Evolutionary conservation across 768 basidiomycete species (phyloP).

Genomic region (Suillus brevipes): DNA sequence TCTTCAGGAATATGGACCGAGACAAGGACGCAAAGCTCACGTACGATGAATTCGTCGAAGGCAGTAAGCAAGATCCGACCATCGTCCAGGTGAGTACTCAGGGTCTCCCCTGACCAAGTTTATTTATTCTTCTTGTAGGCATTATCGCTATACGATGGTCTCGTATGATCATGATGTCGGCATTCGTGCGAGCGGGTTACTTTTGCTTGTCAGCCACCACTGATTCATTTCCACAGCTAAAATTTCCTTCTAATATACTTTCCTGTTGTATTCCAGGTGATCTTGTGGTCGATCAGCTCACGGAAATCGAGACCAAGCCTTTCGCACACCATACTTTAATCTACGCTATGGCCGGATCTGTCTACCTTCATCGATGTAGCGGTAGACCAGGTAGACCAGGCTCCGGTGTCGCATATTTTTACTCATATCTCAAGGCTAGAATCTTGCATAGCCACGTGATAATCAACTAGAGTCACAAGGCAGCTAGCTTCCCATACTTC

Average conservation of each 20-base stretch:
- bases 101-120: constrained; percentile 13
- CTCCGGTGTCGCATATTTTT: constrained; percentile 23
- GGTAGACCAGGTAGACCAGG: constrained; percentile 16
- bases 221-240: constrained; percentile 20
- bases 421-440: constrained; percentile 12
- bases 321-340: constrained; percentile 11
- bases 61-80: constrained; percentile 97
- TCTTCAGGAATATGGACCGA: constrained; percentile 96
- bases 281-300: constrained; percentile 1
- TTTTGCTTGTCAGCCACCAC: not conserved
- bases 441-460: constrained; percentile 12
- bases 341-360: constrained; percentile 21
- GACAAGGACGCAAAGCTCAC: constrained; percentile 93
- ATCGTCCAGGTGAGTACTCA: constrained; percentile 81
- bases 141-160: constrained; percentile 90
- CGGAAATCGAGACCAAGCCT: constrained; percentile 8
- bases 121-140: constrained; percentile 51
- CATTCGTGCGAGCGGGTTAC: not conserved
- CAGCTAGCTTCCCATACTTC: constrained; percentile 72
- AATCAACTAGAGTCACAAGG: constrained; percentile 26
- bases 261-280: constrained; percentile 7
- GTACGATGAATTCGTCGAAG: constrained; percentile 97
- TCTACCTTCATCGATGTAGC: constrained; percentile 30
- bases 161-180: constrained; percentile 47
- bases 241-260: constrained; percentile 31